A percentile compares a stretch with the other conserved stretches of the same genome.
Evolutionary conservation across 176 grass and related monocot species (phyloP).

Genomic region (Triticum aestivum): IWGSC_CS_RefSeq_v2.1 NC_057809.1:186782325-186782824

Average conservation of each 20-base stretch:
- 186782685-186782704: background rate
- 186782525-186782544: background rate
- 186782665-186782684: background rate
- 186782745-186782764: background rate
- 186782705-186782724: background rate
- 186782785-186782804: too few relatives aligned
- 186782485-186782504: background rate
- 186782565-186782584: too few relatives aligned
- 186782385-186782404: background rate
- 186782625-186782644: too few relatives aligned
- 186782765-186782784: too few relatives aligned
- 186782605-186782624: background rate
- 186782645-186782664: background rate
- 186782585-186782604: conserved; percentile 14
- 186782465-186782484: background rate
- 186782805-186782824: background rate
- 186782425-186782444: background rate
- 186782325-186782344: background rate
- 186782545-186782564: background rate
- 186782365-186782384: too few relatives aligned
- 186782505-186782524: background rate
- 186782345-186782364: background rate
- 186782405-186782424: background rate
- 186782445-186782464: background rate
- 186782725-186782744: background rate